Evolutionary conservation across 371 early-diverging fungal genomes (phyloP).

Genomic region (Gilbertella persicaria): DNA sequence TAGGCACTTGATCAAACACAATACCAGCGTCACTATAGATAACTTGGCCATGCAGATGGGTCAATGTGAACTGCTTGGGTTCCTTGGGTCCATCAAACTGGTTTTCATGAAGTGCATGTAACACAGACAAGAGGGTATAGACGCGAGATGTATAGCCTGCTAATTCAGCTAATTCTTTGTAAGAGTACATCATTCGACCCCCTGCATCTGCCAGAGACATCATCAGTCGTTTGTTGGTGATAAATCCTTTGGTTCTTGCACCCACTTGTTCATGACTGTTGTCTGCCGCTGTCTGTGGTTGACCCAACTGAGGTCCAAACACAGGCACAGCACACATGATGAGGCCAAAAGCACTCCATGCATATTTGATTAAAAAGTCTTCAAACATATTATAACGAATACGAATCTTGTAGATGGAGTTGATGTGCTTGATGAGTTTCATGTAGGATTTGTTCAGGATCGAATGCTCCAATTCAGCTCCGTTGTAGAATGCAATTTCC

Average conservation of each 20-base stretch:
- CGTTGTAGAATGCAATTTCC: constrained; percentile 86
- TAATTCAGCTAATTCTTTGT: constrained; percentile 84
- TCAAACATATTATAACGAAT: constrained; percentile 90
- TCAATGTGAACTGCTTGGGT: constrained; percentile 37
- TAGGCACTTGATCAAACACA: constrained; percentile 65
- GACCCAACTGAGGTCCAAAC: constrained; percentile 65
- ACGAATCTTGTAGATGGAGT: constrained; percentile 74
- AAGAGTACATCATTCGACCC: constrained; percentile 90
- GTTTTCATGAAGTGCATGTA: constrained; percentile 59
- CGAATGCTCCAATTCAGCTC: constrained; percentile 73
- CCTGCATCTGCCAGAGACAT: constrained; percentile 88
- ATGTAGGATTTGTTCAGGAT: constrained; percentile 72
- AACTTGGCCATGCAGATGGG: constrained; percentile 53
- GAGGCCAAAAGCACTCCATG: constrained; percentile 73
- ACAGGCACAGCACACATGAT: constrained; percentile 82
- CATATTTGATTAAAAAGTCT: constrained; percentile 87
- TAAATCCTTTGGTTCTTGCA: constrained; percentile 79
- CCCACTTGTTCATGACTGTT: constrained; percentile 61
- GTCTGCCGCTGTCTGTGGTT: constrained; percentile 30
- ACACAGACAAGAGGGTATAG: constrained; percentile 70
- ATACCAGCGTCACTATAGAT: constrained; percentile 50
- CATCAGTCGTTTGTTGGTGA: constrained; percentile 88
- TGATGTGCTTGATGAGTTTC: constrained; percentile 77
- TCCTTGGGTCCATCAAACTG: constrained; percentile 44
- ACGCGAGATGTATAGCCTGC: constrained; percentile 88